These are phyloP conservation scores for Lathyrus aphaca DNA, from an alignment of 306 rosid genomes.

Conservation along the genomic window DNA sequence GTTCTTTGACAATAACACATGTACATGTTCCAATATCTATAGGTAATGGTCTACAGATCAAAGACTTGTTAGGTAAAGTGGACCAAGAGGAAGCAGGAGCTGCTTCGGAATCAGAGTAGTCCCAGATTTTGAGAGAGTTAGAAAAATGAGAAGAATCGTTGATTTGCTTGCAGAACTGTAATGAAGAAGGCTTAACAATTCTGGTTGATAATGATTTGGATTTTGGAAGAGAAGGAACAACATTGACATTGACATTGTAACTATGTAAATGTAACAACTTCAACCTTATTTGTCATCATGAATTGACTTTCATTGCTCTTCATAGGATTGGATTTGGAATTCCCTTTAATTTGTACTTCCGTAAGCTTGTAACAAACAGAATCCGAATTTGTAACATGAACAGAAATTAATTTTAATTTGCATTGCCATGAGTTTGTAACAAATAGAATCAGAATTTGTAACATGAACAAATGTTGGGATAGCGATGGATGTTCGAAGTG, in stretches of 20 bases:
- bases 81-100: conserved; percentile 99
- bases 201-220: conserved; percentile 62
- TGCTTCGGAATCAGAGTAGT: conserved; percentile 83
- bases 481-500: no score
- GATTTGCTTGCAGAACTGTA: conserved; percentile 79
- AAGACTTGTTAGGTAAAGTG: conserved; percentile 80
- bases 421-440: no score
- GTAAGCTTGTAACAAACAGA: no score
- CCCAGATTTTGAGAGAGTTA: conserved; percentile 77
- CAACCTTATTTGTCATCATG: no score
- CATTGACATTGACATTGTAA: conserved; percentile 42
- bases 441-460: no score
- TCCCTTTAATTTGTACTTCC: no score
- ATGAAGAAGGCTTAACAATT: conserved; percentile 66
- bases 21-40: conserved; percentile 85
- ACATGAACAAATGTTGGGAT: no score
- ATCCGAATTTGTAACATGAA: no score
- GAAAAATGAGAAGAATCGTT: conserved; percentile 59
- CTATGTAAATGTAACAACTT: no score
- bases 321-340: no score
- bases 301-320: no score
- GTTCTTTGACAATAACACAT: conserved; percentile 79
- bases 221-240: conserved; percentile 42
- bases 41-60: conserved; percentile 84
- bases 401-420: no score